Evolutionary conservation across 306 rosid species (phyloP).

Genomic region (Rosa chinensis): DNA sequence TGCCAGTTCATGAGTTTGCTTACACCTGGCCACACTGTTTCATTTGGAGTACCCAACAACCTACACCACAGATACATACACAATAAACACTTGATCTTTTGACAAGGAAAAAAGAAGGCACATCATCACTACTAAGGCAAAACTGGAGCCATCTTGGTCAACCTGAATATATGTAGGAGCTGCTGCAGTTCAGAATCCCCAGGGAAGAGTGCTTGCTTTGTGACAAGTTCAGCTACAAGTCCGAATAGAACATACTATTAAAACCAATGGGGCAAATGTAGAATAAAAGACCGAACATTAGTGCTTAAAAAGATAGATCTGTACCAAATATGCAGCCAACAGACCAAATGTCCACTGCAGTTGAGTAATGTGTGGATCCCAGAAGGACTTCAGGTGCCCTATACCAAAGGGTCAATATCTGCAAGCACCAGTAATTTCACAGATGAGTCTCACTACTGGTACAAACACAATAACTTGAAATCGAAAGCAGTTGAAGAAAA

Average conservation of each 20-base stretch:
- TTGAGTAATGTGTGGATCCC: constrained; percentile 96
- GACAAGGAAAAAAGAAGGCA: background rate
- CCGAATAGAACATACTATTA: background rate
- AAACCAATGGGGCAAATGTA: constrained; percentile 2
- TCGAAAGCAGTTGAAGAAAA: background rate
- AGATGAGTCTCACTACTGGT: background rate
- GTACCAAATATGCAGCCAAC: constrained; percentile 93
- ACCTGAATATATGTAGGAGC: constrained; percentile 96
- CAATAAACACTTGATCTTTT: too few species aligned
- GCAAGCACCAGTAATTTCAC: constrained; percentile 15
- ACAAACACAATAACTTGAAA: background rate
- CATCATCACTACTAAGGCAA: background rate
- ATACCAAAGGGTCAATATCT: constrained; percentile 91
- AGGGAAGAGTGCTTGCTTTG: constrained; percentile 80
- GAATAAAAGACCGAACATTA: background rate
- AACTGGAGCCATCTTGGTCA: background rate
- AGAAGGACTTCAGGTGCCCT: constrained; percentile 97
- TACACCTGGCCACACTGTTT: constrained; percentile 90
- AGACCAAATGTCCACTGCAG: constrained; percentile 95
- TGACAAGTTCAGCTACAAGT: constrained; percentile 76
- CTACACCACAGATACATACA: constrained; percentile 33
- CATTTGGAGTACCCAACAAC: constrained; percentile 91
- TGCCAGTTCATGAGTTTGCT: constrained; percentile 94
- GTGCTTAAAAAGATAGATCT: background rate
- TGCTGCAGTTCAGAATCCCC: constrained; percentile 98